A percentile compares a stretch with the other conserved stretches of the same genome.
phyloP scores from a whole-genome alignment of 192 early-diverging fungal genomes.

The Coemansia aciculifera region DNA sequence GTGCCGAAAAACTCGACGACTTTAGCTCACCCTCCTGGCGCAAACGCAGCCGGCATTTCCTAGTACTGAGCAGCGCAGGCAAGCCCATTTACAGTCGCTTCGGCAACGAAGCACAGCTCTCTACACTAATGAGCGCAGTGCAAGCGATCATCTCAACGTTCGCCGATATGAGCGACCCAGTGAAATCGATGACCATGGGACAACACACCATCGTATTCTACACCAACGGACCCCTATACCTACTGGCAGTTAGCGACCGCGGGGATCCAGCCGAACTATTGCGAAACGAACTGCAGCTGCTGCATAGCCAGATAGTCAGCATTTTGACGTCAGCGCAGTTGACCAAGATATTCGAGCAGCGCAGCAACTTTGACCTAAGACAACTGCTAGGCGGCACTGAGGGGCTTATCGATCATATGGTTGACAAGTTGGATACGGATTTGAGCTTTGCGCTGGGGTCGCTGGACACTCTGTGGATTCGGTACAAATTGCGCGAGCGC shows the following conservation, averaged over 20 bases:
- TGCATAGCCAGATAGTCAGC: slow-evolving; percentile 85
- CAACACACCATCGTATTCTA: slow-evolving; percentile 81
- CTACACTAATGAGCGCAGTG: slow-evolving; percentile 84
- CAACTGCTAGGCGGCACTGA: slow-evolving; percentile 81
- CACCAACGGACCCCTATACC: slow-evolving; percentile 77
- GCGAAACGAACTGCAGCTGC: slow-evolving; percentile 70
- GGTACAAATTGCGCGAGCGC: slow-evolving; percentile 65
- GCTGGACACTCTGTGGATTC: slow-evolving; percentile 72
- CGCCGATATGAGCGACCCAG: slow-evolving; percentile 74
- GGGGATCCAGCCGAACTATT: slow-evolving; percentile 79
- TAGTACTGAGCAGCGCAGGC: slow-evolving; percentile 89
- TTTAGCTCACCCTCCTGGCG: slow-evolving; percentile 46
- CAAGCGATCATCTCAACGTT: slow-evolving; percentile 89
- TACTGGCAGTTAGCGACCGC: slow-evolving; percentile 78
- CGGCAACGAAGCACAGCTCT: slow-evolving; percentile 86
- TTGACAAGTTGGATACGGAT: slow-evolving; percentile 66
- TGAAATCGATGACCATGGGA: slow-evolving; percentile 64
- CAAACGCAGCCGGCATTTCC: slow-evolving; percentile 76
- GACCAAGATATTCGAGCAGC: slow-evolving; percentile 81
- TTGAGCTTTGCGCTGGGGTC: slow-evolving; percentile 76
- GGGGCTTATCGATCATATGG: slow-evolving; percentile 75
- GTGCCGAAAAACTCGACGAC: slow-evolving; percentile 44
- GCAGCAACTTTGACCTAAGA: slow-evolving; percentile 86
- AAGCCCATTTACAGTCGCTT: slow-evolving; percentile 95
- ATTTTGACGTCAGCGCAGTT: slow-evolving; percentile 79